phyloP scores from a whole-genome alignment of 2,329 filamentous ascomycete species.

The Sclerotiophoma versabilis region DNA sequence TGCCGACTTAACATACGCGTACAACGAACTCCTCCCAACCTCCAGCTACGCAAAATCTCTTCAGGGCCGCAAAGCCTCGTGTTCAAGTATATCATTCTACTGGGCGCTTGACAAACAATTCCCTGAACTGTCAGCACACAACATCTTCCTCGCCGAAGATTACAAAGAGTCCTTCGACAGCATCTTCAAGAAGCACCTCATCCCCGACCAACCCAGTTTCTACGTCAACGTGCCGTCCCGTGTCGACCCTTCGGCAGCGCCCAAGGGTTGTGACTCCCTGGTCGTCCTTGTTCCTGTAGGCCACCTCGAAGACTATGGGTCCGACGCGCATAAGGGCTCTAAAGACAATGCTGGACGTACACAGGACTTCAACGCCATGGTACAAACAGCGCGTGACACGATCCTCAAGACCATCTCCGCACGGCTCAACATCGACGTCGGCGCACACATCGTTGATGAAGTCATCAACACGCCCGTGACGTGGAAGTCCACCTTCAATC shows the following conservation, averaged over 20 bases:
- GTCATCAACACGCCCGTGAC: conserved; percentile 69
- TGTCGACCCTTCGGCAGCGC: conserved; percentile 72
- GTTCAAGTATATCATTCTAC: conserved; percentile 79
- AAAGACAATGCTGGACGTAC: conserved; percentile 51
- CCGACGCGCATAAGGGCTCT: conserved; percentile 50
- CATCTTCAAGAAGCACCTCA: conserved; percentile 73
- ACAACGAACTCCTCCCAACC: conserved; percentile 71
- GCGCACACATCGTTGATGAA: conserved; percentile 65
- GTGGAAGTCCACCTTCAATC: conserved; percentile 74
- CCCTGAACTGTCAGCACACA: conserved; percentile 72
- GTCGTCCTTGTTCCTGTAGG: conserved; percentile 77
- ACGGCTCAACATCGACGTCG: conserved; percentile 64
- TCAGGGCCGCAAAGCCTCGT: conserved; percentile 64
- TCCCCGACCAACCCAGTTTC: conserved; percentile 74
- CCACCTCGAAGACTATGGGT: conserved; percentile 61
- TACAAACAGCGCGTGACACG: conserved; percentile 64
- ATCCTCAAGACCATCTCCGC: conserved; percentile 67
- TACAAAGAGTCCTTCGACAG: conserved; percentile 77
- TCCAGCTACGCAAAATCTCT: conserved; percentile 54
- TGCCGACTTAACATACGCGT: conserved; percentile 77
- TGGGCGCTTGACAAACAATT: conserved; percentile 70
- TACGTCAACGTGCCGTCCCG: conserved; percentile 79
- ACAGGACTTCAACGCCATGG: conserved; percentile 69
- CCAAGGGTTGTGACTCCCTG: conserved; percentile 68
- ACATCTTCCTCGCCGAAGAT: conserved; percentile 78